Evolutionary conservation across 805 yeast genomes (phyloP).

Genomic region (Sugiyamaella chiloensis): DNA sequence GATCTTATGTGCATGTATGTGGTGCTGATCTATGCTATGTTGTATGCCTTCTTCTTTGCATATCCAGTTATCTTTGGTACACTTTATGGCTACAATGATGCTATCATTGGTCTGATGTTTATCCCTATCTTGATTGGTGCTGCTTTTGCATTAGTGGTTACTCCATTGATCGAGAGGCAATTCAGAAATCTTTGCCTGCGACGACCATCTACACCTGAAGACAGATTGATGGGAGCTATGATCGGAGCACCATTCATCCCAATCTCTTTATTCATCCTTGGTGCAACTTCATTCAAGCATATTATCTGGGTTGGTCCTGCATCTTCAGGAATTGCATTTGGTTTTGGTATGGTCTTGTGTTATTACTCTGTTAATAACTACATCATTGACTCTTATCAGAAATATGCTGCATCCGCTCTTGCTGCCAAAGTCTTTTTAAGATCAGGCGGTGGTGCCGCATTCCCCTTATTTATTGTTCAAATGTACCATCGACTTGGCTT

Average conservation of each 20-base stretch:
- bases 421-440: slow-evolving; percentile 61
- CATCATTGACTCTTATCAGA: slow-evolving; percentile 78
- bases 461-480: slow-evolving; percentile 55
- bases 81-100: slow-evolving; percentile 73
- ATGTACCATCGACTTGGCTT: slow-evolving; percentile 50
- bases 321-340: slow-evolving; percentile 53
- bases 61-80: slow-evolving; percentile 79
- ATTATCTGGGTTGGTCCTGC: slow-evolving; percentile 54
- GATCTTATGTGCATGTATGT: slow-evolving; percentile 82
- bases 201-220: slow-evolving; percentile 53
- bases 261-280: slow-evolving; percentile 53
- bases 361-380: slow-evolving; percentile 72
- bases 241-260: slow-evolving; percentile 45
- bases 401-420: slow-evolving; percentile 51
- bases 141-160: slow-evolving; percentile 62
- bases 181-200: slow-evolving; percentile 49
- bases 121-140: slow-evolving; percentile 92
- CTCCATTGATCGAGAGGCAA: slow-evolving; percentile 65
- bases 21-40: slow-evolving; percentile 82
- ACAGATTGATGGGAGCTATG: slow-evolving; percentile 53
- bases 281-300: slow-evolving; percentile 53
- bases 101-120: slow-evolving; percentile 78
- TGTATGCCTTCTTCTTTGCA: slow-evolving; percentile 93
- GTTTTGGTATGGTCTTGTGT: slow-evolving; percentile 51
- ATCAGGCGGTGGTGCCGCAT: slow-evolving; percentile 59